These are phyloP conservation scores for Pyrenochaeta sp. DNA, from an alignment of 2,329 filamentous ascomycete species.

Conservation along the genomic window DNA sequence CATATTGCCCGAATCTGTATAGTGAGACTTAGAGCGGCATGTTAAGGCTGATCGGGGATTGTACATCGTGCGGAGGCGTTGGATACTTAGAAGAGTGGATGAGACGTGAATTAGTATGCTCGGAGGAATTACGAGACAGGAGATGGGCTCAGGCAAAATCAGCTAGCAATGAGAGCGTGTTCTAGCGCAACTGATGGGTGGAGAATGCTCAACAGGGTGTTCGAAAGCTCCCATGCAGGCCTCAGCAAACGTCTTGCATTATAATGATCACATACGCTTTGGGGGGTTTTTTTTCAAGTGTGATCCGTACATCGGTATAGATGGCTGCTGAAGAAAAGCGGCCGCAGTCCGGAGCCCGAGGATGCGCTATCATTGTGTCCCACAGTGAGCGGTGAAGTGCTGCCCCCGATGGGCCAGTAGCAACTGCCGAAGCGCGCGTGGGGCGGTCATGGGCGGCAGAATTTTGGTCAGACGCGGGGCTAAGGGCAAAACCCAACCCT, in stretches of 20 bases:
- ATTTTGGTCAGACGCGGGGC: slow-evolving; percentile 14
- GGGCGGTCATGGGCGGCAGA: slow-evolving; percentile 7
- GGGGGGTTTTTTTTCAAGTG: not conserved
- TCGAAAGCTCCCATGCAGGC: not conserved
- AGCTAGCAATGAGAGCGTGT: too few species aligned
- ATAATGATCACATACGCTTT: not conserved
- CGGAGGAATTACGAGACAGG: not conserved
- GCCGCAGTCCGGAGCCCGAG: not conserved
- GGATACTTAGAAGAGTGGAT: not conserved
- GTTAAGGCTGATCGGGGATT: not conserved
- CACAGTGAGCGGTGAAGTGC: not conserved
- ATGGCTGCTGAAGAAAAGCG: not conserved
- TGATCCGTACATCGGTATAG: not conserved
- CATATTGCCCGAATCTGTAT: not conserved
- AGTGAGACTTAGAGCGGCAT: not conserved
- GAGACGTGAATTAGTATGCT: not conserved
- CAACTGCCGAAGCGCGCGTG: not conserved
- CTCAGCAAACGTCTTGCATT: not conserved
- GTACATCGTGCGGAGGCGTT: not conserved
- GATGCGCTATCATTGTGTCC: not conserved
- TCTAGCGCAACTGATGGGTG: not conserved
- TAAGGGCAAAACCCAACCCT: slow-evolving; percentile 9
- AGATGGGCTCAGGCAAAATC: too few species aligned
- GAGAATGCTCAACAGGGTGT: not conserved
- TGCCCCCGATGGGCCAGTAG: not conserved